phyloP scores from a whole-genome alignment of 305 asterid species.

The Lippia alba region DNA sequence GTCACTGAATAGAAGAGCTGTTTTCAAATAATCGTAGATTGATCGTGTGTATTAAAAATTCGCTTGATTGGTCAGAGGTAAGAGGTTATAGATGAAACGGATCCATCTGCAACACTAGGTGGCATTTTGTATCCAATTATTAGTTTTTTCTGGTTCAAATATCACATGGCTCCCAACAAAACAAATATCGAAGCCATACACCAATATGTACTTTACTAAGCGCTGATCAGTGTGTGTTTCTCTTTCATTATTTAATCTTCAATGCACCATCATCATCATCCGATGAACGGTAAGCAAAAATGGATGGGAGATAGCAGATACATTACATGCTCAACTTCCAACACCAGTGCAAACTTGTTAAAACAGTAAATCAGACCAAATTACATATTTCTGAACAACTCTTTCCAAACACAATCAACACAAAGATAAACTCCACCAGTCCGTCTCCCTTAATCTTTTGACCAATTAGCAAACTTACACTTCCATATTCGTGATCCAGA shows the following conservation, averaged over 20 bases:
- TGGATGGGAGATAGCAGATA: conserved; percentile 4
- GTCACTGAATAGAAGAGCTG: no score
- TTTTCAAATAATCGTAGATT: no score
- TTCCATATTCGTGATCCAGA: conserved; percentile 12
- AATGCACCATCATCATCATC: conserved; percentile 12
- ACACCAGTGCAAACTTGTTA: not conserved
- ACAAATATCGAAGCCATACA: not conserved
- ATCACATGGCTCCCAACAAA: not conserved
- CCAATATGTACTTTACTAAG: not conserved
- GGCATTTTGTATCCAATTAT: no score
- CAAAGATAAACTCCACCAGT: not conserved
- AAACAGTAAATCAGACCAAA: not conserved
- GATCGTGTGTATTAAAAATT: no score
- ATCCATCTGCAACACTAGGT: no score
- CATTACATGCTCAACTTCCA: not conserved
- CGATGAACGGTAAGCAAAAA: not conserved
- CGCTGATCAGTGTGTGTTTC: not conserved
- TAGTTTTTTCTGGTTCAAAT: not conserved
- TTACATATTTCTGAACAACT: not conserved
- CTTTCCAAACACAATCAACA: conserved; percentile 8
- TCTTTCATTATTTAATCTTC: not conserved
- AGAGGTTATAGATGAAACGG: no score
- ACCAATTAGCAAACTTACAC: not conserved
- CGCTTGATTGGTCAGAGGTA: no score
- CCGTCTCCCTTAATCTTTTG: conserved; percentile 2